Percentiles rank a stretch among this genome's conserved stretches.
These are phyloP conservation scores for Auxenochlorella protothecoides DNA, from an alignment of 139 green algal species.

Conservation along the genomic window DNA sequence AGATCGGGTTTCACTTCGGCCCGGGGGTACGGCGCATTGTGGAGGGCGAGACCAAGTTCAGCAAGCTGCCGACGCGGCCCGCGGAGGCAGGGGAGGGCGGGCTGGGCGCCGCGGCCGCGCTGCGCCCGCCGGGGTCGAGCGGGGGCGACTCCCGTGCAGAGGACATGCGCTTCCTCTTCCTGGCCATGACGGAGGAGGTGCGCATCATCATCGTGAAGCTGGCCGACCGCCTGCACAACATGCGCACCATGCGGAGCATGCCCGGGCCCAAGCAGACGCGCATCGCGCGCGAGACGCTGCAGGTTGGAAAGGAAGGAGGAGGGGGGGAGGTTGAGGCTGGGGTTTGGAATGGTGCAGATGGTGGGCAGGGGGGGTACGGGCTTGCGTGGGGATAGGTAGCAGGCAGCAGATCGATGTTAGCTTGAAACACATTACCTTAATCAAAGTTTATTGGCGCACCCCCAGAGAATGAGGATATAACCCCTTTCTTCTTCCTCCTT, in stretches of 20 bases:
- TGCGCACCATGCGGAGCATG: slow-evolving; percentile 82
- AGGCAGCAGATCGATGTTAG: no score
- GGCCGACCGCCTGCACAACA: slow-evolving; percentile 88
- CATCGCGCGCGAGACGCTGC: slow-evolving; percentile 67
- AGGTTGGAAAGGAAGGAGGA: slow-evolving; percentile 6
- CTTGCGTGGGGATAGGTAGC: no score
- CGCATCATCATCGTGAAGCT: slow-evolving; percentile 91
- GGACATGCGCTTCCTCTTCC: slow-evolving; percentile 81
- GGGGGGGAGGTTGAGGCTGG: no score
- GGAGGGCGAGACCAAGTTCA: slow-evolving; percentile 84
- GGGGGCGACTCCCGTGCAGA: slow-evolving; percentile 34
- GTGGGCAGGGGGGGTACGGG: no score
- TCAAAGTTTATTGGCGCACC: no score
- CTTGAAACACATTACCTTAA: no score
- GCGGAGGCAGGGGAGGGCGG: slow-evolving; percentile 1
- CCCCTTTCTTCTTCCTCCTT: no score
- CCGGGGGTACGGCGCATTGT: slow-evolving; percentile 64
- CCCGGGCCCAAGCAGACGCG: slow-evolving; percentile 63
- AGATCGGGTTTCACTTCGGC: slow-evolving; percentile 65
- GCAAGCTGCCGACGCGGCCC: slow-evolving; percentile 36
- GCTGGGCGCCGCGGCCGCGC: background rate
- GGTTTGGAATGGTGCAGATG: no score
- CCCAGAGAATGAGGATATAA: no score
- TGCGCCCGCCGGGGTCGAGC: background rate
- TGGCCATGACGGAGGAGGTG: slow-evolving; percentile 84